phyloP scores from a whole-genome alignment of 495 filamentous ascomycete species.

The Staphylotrichum longicolle region DNA sequence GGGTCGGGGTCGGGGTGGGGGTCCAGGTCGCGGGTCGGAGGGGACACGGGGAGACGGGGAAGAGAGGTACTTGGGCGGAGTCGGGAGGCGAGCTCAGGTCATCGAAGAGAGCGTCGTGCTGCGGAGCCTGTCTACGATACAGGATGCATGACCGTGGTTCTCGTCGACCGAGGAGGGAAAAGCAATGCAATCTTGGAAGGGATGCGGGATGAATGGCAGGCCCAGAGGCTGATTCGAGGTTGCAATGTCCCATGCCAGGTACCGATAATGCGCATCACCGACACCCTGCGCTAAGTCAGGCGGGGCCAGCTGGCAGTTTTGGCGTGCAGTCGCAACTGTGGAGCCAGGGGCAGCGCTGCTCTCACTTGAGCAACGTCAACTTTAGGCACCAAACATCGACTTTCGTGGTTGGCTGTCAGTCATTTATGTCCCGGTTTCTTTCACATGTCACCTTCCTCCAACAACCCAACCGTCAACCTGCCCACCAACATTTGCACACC shows the following conservation, averaged over 20 bases:
- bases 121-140: slow-evolving; percentile 15
- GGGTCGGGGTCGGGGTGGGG: too few species aligned
- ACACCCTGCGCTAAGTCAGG: slow-evolving; percentile 16
- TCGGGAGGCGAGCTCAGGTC: slow-evolving; percentile 19
- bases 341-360: too few species aligned
- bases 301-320: slow-evolving; percentile 23
- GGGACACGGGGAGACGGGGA: background rate
- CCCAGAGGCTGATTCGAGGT: slow-evolving; percentile 16
- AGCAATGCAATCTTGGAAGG: slow-evolving; percentile 1
- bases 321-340: background rate
- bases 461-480: too few species aligned
- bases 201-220: background rate
- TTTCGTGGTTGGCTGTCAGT: too few species aligned
- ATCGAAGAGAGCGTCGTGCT: slow-evolving; percentile 18
- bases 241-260: slow-evolving; percentile 16
- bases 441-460: too few species aligned
- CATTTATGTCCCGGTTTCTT: too few species aligned
- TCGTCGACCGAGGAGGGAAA: slow-evolving; percentile 2
- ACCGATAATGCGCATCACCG: slow-evolving; percentile 13
- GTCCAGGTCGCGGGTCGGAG: background rate
- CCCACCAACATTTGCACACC: background rate
- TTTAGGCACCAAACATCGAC: background rate
- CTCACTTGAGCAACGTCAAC: background rate
- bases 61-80: slow-evolving; percentile 3
- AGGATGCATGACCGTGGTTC: slow-evolving; percentile 22